Evolutionary conservation across 495 filamentous ascomycete genomes (phyloP).

Genomic region (Aspergillus avenaceus): DNA sequence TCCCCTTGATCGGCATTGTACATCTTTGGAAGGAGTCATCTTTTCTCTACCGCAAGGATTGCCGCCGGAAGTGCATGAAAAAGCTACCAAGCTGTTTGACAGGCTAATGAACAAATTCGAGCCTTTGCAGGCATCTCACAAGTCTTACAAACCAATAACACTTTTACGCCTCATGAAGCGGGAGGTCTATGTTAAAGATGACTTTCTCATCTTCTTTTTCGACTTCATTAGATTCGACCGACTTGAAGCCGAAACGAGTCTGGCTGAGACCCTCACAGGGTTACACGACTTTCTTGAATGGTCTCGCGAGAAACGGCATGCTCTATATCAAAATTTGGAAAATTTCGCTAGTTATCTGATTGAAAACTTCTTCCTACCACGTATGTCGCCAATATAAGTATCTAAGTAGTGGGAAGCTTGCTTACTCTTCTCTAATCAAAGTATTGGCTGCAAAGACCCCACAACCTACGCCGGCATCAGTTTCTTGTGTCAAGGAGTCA

Average conservation of each 20-base stretch:
- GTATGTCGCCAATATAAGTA: not conserved
- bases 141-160: constrained; percentile 5
- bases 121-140: constrained; percentile 2
- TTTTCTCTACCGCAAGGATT: not conserved
- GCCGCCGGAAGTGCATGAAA: not conserved
- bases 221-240: not conserved
- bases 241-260: not conserved
- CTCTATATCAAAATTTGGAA: not conserved
- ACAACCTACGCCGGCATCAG: constrained; percentile 5
- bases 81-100: constrained; percentile 1
- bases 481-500: not conserved
- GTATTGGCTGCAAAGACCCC: constrained; percentile 5
- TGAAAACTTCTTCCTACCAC: constrained; percentile 2
- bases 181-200: constrained; percentile 1
- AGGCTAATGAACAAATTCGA: constrained; percentile 2
- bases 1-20: no score
- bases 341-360: not conserved
- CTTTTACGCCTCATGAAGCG: constrained; percentile 4
- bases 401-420: not conserved
- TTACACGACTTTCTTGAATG: not conserved
- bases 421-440: not conserved
- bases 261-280: not conserved
- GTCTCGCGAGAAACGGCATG: not conserved
- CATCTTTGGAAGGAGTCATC: not conserved
- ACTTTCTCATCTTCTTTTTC: constrained; percentile 5